Evolutionary conservation across 805 yeast genomes (phyloP), one percentile per base, ranked within the genome.

Genomic region (Brettanomyces nanus): DNA sequence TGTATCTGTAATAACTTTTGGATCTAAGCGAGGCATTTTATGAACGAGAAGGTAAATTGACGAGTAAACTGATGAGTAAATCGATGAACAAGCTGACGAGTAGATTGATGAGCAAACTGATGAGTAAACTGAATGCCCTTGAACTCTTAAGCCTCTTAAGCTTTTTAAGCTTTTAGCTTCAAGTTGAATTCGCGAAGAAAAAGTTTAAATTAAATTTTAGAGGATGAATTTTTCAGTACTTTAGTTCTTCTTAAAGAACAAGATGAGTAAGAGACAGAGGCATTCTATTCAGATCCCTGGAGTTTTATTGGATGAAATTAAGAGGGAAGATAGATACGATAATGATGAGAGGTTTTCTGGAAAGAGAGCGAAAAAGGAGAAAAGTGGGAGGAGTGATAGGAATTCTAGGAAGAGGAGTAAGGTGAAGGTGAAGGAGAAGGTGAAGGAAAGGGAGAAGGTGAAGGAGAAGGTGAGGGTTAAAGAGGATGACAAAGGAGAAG

Each of bases 241-340:
- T n/a, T n/a, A n/a, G n/a, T n/a, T n/a, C n/a, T n/a, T n/a, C n/a
- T n/a, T n/a, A n/a, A n/a, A n/a, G n/a, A n/a, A n/a, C n/a, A 15
- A 6, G 19, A 30, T 30, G 33, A 14, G 21, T 30, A 30, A 30
- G 19, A 19, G 19, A 19, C 13, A 23, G 19, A 17, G 28, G 7
- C 36, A 33, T 26, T 17, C 19, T 7, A 62, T 67, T 31, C 58
- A 61, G 32, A 56, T 69, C 33, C 74, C 74, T 2, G 69, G 69
- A 13, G 57, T 51, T 19, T 46, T 69, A 31, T 49, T 69, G 25
- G 73, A 69, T 37, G 63, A 59, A 44, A 66, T 69, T 33, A 51
- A 62, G 28, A 53, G 52, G 15, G 58, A 50, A 10, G 64, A 52
- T 9, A 57, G 49, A 11, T 66, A 66, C 36, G 62, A 44, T n/a